Evolutionary conservation across 2,329 filamentous ascomycete genomes (phyloP).

Genomic region (Myriangium duriaei): DNA sequence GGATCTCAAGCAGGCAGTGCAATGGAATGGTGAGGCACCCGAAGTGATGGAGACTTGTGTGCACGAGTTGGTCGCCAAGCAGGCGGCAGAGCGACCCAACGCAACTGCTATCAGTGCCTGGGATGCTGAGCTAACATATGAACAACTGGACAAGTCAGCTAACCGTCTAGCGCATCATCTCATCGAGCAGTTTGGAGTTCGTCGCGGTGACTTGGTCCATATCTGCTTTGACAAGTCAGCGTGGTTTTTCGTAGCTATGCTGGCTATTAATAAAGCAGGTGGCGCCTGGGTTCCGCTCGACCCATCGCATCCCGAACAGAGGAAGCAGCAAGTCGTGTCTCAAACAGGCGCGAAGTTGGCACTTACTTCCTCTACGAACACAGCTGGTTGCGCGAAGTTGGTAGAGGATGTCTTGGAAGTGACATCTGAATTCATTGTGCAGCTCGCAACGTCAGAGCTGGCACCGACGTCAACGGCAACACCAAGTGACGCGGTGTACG

Average conservation of each 20-base stretch:
- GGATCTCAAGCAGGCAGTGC: not conserved
- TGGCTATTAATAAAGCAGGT: constrained; percentile 21
- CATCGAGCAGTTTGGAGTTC: constrained; percentile 7
- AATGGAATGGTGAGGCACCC: not conserved
- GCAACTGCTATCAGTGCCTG: constrained; percentile 18
- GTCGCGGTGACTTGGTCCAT: constrained; percentile 12
- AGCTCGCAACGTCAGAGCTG: not conserved
- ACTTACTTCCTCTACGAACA: not conserved
- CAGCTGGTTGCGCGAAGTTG: not conserved
- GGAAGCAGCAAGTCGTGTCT: constrained; percentile 13
- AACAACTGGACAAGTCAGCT: constrained; percentile 15
- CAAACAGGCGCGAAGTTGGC: constrained; percentile 11
- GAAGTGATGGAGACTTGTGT: constrained; percentile 10
- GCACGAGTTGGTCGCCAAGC: constrained; percentile 14
- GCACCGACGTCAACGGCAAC: not conserved
- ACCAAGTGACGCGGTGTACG: not conserved
- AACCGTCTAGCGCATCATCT: constrained; percentile 13
- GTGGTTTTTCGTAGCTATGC: constrained; percentile 19
- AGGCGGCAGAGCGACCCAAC: constrained; percentile 12
- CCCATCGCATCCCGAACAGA: constrained; percentile 15
- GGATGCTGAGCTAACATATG: constrained; percentile 19
- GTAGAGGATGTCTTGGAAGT: not conserved
- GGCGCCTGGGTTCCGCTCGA: constrained; percentile 20
- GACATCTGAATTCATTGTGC: not conserved
- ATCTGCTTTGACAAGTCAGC: constrained; percentile 18